Percentiles rank a stretch among this genome's conserved stretches.
Evolutionary conservation across 352 stramenopile genomes (phyloP).

Genomic region (Aphanomyces cochlioides): DNA sequence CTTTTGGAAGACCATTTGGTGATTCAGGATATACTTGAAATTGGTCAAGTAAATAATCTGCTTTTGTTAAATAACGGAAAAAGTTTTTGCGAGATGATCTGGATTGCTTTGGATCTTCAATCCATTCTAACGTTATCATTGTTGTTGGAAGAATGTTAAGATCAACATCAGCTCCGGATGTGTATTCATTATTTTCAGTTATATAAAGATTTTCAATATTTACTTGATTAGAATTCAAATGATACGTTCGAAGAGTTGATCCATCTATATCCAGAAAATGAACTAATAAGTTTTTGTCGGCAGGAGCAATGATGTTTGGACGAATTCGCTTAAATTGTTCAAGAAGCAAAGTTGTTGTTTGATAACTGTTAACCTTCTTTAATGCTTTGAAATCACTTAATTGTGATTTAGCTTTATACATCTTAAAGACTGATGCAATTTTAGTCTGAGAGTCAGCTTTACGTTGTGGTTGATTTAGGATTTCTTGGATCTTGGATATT

Average conservation of each 20-base stretch:
- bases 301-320: slow-evolving; percentile 31
- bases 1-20: slow-evolving; percentile 17
- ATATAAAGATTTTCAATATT: slow-evolving; percentile 37
- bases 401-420: slow-evolving; percentile 22
- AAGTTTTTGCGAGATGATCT: slow-evolving; percentile 34
- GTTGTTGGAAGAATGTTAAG: slow-evolving; percentile 31
- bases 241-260: slow-evolving; percentile 32
- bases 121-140: slow-evolving; percentile 33
- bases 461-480: neutral
- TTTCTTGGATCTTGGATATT: no score
- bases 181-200: slow-evolving; percentile 36
- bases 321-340: slow-evolving; percentile 35
- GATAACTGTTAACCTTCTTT: slow-evolving; percentile 28
- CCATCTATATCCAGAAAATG: slow-evolving; percentile 33
- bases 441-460: slow-evolving; percentile 20
- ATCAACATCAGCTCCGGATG: slow-evolving; percentile 34
- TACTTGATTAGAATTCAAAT: slow-evolving; percentile 33
- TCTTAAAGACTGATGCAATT: slow-evolving; percentile 25
- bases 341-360: slow-evolving; percentile 30
- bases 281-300: slow-evolving; percentile 35
- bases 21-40: slow-evolving; percentile 34
- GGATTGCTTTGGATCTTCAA: slow-evolving; percentile 32
- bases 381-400: slow-evolving; percentile 29
- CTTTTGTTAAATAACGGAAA: slow-evolving; percentile 36
- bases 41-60: slow-evolving; percentile 32